These are phyloP conservation scores for Potentilla sterilis DNA, from an alignment of 306 rosid genomes.

Conservation along the genomic window DNA sequence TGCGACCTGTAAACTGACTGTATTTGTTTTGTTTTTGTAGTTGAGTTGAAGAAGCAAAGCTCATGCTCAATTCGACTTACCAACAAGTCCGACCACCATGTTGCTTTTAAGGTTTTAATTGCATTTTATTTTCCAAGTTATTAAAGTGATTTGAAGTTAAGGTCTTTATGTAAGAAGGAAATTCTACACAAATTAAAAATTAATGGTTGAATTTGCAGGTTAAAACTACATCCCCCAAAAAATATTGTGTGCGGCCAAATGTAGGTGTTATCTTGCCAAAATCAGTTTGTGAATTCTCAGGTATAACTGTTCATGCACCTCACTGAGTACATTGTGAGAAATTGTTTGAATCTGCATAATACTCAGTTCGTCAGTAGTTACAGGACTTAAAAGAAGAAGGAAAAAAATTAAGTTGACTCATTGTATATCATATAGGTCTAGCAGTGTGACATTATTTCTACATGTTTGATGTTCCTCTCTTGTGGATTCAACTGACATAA, in stretches of 20 bases:
- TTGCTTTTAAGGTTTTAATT: conserved; percentile 79
- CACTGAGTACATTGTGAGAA: not conserved
- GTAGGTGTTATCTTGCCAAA: conserved; percentile 76
- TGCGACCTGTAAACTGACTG: conserved; percentile 4
- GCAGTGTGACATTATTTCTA: not conserved
- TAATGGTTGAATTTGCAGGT: conserved; percentile 47
- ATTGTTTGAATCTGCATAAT: not conserved
- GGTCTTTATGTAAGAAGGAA: not conserved
- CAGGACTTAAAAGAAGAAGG: not conserved
- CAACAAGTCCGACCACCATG: conserved; percentile 53
- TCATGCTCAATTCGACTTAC: conserved; percentile 64
- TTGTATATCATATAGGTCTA: not conserved
- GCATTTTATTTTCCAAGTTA: conserved; percentile 9
- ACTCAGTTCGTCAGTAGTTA: not conserved
- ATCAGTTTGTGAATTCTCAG: conserved; percentile 64
- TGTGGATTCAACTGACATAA: not conserved
- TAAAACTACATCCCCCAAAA: conserved; percentile 92
- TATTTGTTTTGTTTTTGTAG: conserved; percentile 38
- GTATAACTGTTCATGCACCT: conserved; percentile 35
- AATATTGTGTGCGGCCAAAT: conserved; percentile 85
- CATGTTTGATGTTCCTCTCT: not conserved
- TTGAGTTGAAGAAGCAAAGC: conserved; percentile 84
- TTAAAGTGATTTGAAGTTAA: not conserved
- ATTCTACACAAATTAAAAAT: not conserved
- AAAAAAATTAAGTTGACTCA: not conserved